Base-by-base conservation (phyloP, 1,139 yeast genomes). In the Geotrichum klebahnii region DNA sequence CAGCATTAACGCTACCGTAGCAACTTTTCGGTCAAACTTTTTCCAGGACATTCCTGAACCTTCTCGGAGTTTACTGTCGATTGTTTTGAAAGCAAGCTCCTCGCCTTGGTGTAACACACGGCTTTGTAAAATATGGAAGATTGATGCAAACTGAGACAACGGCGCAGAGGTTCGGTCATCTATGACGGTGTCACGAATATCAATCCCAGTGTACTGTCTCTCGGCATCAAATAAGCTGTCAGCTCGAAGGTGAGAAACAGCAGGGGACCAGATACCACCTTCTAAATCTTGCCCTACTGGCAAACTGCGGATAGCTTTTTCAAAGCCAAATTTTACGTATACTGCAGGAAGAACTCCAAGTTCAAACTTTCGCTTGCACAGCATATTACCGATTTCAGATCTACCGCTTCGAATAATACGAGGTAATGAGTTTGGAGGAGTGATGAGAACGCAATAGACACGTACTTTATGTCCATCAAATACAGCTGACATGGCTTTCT, bases 221-320 rank as follows among this genome's bases (percentile, higher is more conserved):
- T 76, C 80, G 1, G 75, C 73, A 44, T 65, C 68, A 22, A 60
- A 66, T 37, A 79, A 70, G 1, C 84, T 74, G 9, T 75, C 70
- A 12, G 72, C 67, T 53, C 95, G 71, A 35, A 79, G 65, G 35
- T 74, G 72, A 0, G 94, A 80, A 0, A 84, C 80, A 47, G 80
- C 79, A 0, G 80, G 81, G 1, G 92, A 81, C 96, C 96, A 88
- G n/a, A 88, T 81, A 1, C 96, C 95, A 17, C 95, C 95, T 41
- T 75, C 71, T 2, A 82, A 74, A 65, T 87, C 95, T 55, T 81
- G 86, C 4, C 95, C 95, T 55, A 81, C 81, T 1, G 92, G 87
- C 23, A 87, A 70, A 66, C 81, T 77, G 54, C 84, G 76, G 16
- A 87, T 73, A 0, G 92, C 81, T 51, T 78, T 76, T 36, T 79